Evolutionary conservation across 225 moss, liverwort and hornwort species (phyloP), one percentile per base, ranked within the genome.

Genomic region (Polytrichum commune): DNA sequence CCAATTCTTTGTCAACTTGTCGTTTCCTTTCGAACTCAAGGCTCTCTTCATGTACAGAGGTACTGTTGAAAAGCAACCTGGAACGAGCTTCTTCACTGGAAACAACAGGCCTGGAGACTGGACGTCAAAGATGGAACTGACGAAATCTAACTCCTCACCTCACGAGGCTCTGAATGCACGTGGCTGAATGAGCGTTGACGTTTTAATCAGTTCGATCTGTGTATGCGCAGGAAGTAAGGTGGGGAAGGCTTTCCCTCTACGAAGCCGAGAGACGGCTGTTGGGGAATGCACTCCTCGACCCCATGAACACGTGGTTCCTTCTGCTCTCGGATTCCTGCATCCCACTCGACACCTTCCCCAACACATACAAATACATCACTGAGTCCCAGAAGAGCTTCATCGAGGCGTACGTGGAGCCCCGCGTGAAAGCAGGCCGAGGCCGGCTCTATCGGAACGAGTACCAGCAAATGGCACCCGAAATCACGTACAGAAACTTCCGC

Each of bases 311-410:
- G 0, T 83, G 80, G 83, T 86, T 86, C 58, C 70, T 83, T 0
- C 83, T 83, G 1, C 33, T 86, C n/a, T 86, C 86, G 0, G 83
- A 86, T 5, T 77, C 83, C 0, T 86, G 86, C 68, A 67, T 80
- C 27, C 86, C 86, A 16, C 5, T 80, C 1, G 72, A 73, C 22
- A 80, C 0, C 62, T 83, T 86, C 62, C 73, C 26, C 0, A 67
- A 73, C 3, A 67, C 78, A 0, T 86, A 83, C 4, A 6, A 23
- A 0, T 86, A 86, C 9, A 53, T 86, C 30, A 73, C 77, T 27
- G 8, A 73, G 13, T 78, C 83, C 5, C 70, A 24, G 6, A 0
- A 61, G 1, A 86, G 65, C 71, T 83, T 74, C 65, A 71, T 86
- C 0, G 70, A 86, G 57, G 68, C 80, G 19, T 22, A 61, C 19